A percentile compares a stretch with the other conserved stretches of the same genome.
phyloP scores from a whole-genome alignment of 306 rosid genomes.

The Parietaria judaica region DNA sequence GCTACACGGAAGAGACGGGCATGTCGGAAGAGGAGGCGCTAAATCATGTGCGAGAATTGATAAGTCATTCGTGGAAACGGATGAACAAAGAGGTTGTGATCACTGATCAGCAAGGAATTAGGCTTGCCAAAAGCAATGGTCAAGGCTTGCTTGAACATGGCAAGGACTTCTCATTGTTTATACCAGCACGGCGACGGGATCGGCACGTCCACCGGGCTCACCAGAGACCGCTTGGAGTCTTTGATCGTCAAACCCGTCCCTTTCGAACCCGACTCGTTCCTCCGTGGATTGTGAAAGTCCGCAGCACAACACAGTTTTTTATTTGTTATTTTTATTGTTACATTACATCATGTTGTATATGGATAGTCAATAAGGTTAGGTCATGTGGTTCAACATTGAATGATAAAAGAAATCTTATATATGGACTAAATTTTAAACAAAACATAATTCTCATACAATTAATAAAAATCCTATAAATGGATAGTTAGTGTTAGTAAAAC shows the following conservation, averaged over 20 bases:
- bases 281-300: too few species aligned
- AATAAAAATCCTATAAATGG: too few species aligned
- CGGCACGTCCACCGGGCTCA: constrained; percentile 17
- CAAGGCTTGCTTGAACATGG: constrained; percentile 22
- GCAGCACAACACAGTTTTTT: too few species aligned
- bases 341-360: neutral
- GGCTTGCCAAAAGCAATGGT: constrained; percentile 16
- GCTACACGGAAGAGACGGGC: constrained; percentile 21
- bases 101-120: neutral
- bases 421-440: too few species aligned
- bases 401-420: too few species aligned
- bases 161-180: constrained; percentile 18
- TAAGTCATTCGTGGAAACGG: constrained; percentile 15
- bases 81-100: constrained; percentile 14
- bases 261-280: neutral
- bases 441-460: too few species aligned
- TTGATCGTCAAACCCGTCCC: constrained; percentile 21
- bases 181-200: constrained; percentile 28
- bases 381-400: too few species aligned
- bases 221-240: constrained; percentile 14
- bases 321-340: neutral
- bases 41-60: constrained; percentile 3
- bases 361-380: too few species aligned
- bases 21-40: constrained; percentile 19
- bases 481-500: too few species aligned